A percentile compares a stretch with the other conserved stretches of the same genome.
These are phyloP conservation scores for Aschersonia sp. DNA, from an alignment of 2,329 filamentous ascomycete genomes.

Conservation along the genomic window DNA sequence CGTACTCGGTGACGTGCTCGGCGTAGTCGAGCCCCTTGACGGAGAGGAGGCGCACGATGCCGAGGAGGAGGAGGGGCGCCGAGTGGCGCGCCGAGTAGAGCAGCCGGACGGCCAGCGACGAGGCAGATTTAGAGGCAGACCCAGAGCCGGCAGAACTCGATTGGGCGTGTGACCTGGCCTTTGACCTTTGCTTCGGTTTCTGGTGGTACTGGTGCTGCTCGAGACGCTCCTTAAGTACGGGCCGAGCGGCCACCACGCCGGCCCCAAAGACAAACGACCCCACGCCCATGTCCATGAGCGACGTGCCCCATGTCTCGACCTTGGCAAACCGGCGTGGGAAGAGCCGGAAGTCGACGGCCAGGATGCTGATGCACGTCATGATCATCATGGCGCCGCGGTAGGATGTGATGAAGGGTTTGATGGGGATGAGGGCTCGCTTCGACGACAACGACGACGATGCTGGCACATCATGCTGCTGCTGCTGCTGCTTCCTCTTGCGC, in stretches of 20 bases:
- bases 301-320: constrained; percentile 98
- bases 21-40: constrained; percentile 94
- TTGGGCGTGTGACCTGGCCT: too few relatives aligned
- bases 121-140: constrained; percentile 27
- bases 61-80: constrained; percentile 66
- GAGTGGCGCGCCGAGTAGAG: constrained; percentile 61
- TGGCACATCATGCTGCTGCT: constrained; percentile 16
- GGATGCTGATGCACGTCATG: constrained; percentile 75
- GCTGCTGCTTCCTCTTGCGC: not conserved
- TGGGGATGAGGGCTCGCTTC: constrained; percentile 37
- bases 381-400: constrained; percentile 90
- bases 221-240: constrained; percentile 53
- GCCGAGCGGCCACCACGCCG: constrained; percentile 76
- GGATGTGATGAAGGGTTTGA: constrained; percentile 83
- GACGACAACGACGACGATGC: constrained; percentile 13
- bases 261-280: constrained; percentile 95
- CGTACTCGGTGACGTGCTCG: constrained; percentile 94
- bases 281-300: constrained; percentile 96
- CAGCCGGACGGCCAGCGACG: constrained; percentile 43
- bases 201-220: too few relatives aligned
- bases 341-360: constrained; percentile 90
- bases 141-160: too few relatives aligned
- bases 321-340: constrained; percentile 94
- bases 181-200: too few relatives aligned
- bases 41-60: constrained; percentile 66